phyloP scores from a whole-genome alignment of 2,329 filamentous ascomycete species.

The Clonostachys solani region DNA sequence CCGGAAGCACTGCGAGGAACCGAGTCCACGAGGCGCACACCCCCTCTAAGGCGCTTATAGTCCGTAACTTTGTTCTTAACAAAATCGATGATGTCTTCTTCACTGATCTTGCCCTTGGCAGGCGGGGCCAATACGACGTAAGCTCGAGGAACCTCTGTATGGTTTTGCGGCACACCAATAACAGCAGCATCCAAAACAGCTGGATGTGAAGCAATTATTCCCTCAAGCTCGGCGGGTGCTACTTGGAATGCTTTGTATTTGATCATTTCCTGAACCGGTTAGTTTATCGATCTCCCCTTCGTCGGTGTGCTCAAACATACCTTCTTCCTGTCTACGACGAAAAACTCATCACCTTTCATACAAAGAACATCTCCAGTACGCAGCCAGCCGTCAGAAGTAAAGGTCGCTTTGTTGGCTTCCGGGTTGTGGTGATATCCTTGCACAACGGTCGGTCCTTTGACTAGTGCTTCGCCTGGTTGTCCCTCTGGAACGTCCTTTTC shows the following conservation, averaged over 20 bases:
- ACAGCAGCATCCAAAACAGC: constrained; percentile 54
- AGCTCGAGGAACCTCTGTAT: constrained; percentile 43
- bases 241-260: constrained; percentile 61
- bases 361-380: constrained; percentile 76
- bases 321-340: constrained; percentile 78
- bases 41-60: constrained; percentile 66
- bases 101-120: constrained; percentile 13
- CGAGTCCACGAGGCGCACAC: constrained; percentile 57
- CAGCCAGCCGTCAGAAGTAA: constrained; percentile 58
- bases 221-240: constrained; percentile 60
- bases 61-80: constrained; percentile 28
- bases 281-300: constrained; percentile 17
- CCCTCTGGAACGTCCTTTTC: constrained; percentile 31
- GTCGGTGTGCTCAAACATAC: constrained; percentile 13
- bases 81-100: constrained; percentile 15
- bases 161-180: constrained; percentile 45
- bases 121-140: constrained; percentile 20
- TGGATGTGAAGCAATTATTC: constrained; percentile 31
- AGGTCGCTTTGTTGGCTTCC: constrained; percentile 57
- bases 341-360: constrained; percentile 65
- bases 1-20: constrained; percentile 63
- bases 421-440: constrained; percentile 69
- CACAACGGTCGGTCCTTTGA: constrained; percentile 68
- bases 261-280: constrained; percentile 45
- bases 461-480: constrained; percentile 56